Conservation (phyloP, 257 asterid genomes). For the Solanum pimpinellifolium region DNA sequence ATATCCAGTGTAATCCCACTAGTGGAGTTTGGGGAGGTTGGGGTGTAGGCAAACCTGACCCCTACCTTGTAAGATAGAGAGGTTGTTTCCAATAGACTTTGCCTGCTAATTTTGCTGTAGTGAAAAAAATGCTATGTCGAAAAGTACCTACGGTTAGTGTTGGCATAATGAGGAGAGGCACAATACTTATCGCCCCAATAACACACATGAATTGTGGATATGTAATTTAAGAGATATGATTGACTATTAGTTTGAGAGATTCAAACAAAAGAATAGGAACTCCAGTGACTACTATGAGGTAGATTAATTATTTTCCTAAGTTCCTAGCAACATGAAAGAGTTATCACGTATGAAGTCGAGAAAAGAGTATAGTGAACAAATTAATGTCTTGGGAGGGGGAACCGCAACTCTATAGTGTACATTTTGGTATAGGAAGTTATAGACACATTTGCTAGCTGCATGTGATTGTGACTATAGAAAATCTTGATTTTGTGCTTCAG, state of each 20-base stretch:
- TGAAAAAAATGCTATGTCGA: neutral
- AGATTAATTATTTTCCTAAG: neutral
- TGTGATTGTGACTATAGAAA: neutral
- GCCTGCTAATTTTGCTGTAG: neutral
- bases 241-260: neutral
- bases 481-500: neutral
- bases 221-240: neutral
- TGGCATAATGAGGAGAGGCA: neutral
- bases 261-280: neutral
- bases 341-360: neutral
- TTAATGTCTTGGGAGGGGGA: neutral
- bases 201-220: neutral
- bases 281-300: neutral
- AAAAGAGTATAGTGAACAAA: neutral
- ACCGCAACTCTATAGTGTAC: neutral
- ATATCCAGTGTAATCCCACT: neutral
- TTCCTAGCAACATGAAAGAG: neutral
- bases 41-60: neutral
- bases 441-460: neutral
- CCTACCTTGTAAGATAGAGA: neutral
- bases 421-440: neutral
- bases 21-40: neutral
- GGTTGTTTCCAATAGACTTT: neutral
- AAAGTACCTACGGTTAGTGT: neutral
- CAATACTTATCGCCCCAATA: neutral